A percentile compares a stretch with the other conserved stretches of the same genome.
Conservation (phyloP, 768 basidiomycete species). For the Podaxis pistillaris region DNA sequence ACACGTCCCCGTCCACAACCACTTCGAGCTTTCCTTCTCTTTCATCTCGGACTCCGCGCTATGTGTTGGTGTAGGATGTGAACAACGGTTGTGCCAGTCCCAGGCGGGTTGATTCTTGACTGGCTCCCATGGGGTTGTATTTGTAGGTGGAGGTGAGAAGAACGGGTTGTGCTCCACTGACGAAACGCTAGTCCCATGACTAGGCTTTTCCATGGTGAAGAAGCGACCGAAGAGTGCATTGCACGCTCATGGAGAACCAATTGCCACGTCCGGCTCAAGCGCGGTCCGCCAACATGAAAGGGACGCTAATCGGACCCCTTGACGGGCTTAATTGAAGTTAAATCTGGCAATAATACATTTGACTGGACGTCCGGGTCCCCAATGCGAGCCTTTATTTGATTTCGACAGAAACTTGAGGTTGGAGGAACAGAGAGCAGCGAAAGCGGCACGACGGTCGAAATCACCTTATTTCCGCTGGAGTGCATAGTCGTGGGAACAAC, state of each 20-base stretch:
- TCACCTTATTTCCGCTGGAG: not conserved
- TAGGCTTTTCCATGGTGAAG: slow-evolving; percentile 11
- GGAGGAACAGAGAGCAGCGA: no score
- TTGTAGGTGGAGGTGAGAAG: slow-evolving; percentile 14
- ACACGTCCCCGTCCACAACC: slow-evolving; percentile 12
- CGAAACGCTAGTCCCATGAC: slow-evolving; percentile 11
- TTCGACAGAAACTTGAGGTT: not conserved
- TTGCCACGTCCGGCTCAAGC: slow-evolving; percentile 12
- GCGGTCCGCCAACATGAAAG: slow-evolving; percentile 4
- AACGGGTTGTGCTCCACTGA: not conserved
- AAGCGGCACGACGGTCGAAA: not conserved
- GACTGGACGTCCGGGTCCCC: not conserved
- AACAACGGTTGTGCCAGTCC: not conserved
- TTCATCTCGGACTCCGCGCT: slow-evolving; percentile 7
- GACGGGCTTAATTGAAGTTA: not conserved
- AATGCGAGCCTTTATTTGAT: not conserved
- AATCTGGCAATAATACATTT: not conserved
- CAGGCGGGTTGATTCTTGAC: slow-evolving; percentile 1
- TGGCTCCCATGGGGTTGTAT: not conserved
- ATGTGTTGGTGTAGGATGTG: not conserved
- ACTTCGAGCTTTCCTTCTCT: slow-evolving; percentile 4
- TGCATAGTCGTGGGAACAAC: not conserved
- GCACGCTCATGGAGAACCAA: not conserved
- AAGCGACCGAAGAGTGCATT: slow-evolving; percentile 11
- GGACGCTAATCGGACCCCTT: not conserved